phyloP scores from a whole-genome alignment of 495 filamentous ascomycete species.

The Venustampulla echinocandica region DNA sequence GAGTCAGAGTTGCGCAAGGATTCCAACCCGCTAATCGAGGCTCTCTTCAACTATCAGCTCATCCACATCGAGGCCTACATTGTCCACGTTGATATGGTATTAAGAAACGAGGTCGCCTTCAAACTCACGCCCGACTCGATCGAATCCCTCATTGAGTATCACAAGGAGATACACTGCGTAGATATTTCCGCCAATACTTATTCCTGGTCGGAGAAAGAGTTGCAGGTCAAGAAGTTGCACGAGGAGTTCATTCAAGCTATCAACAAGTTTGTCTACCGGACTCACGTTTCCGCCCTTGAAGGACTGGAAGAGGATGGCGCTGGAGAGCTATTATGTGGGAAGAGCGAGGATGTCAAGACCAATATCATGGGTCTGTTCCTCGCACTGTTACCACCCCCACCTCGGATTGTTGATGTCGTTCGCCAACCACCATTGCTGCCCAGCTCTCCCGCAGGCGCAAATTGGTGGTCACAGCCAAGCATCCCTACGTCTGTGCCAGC shows the following conservation, averaged over 20 bases:
- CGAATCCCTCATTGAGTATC: conserved; percentile 88
- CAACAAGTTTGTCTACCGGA: conserved; percentile 95
- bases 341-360: conserved; percentile 88
- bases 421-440: conserved; percentile 78
- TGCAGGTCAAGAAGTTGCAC: conserved; percentile 93
- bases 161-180: conserved; percentile 92
- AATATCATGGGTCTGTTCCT: conserved; percentile 79
- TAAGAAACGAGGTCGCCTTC: conserved; percentile 94
- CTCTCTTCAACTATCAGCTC: conserved; percentile 88
- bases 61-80: conserved; percentile 96
- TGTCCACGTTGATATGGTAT: conserved; percentile 98
- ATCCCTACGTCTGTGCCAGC: conserved; percentile 46
- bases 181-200: conserved; percentile 84
- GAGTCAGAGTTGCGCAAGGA: conserved; percentile 81
- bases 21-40: conserved; percentile 80
- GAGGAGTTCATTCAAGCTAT: conserved; percentile 95
- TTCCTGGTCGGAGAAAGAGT: conserved; percentile 95
- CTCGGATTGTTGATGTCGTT: conserved; percentile 84
- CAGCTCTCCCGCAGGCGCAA: conserved; percentile 66
- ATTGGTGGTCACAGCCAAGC: conserved; percentile 68
- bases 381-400: conserved; percentile 86
- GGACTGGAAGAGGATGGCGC: conserved; percentile 95
- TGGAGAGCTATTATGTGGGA: conserved; percentile 84
- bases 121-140: conserved; percentile 98
- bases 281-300: conserved; percentile 82